A percentile compares a stretch with the other conserved stretches of the same genome.
These are phyloP conservation scores for Fusarium devonianum DNA, from an alignment of 2,329 filamentous ascomycete genomes.

Conservation along the genomic window DNA sequence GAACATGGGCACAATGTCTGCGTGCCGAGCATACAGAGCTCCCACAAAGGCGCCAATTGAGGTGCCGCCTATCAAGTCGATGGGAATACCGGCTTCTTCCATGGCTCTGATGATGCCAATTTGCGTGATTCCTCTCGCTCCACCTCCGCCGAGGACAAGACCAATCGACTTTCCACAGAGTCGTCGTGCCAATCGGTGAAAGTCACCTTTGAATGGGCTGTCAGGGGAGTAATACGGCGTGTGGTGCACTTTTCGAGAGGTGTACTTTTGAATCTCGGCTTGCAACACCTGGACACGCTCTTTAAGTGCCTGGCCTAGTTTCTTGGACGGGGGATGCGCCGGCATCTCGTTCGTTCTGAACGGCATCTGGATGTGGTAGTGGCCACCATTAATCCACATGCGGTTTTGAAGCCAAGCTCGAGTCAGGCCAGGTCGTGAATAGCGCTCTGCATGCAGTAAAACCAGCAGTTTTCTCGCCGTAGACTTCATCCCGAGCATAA, in stretches of 20 bases:
- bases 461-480: constrained; percentile 94
- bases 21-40: constrained; percentile 92
- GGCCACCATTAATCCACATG: constrained; percentile 97
- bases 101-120: constrained; percentile 93
- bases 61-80: constrained; percentile 93
- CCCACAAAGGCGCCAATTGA: constrained; percentile 97
- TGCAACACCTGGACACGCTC: constrained; percentile 93
- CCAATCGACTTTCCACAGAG: constrained; percentile 95
- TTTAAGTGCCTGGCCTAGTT: constrained; percentile 85
- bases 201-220: constrained; percentile 93
- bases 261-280: constrained; percentile 98
- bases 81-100: constrained; percentile 94
- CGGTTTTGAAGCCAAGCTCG: constrained; percentile 90
- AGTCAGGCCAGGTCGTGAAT: constrained; percentile 83
- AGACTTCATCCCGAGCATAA: constrained; percentile 95
- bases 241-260: constrained; percentile 88
- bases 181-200: constrained; percentile 87
- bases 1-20: constrained; percentile 96
- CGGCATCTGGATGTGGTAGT: constrained; percentile 97
- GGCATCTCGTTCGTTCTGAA: constrained; percentile 80
- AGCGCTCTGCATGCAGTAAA: constrained; percentile 86
- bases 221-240: constrained; percentile 89
- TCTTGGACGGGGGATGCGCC: constrained; percentile 75
- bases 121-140: constrained; percentile 89
- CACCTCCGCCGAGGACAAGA: constrained; percentile 90